Evolutionary conservation across 139 green algal species (phyloP).

Genomic region (Deuterostichococcus epilithicus): DNA sequence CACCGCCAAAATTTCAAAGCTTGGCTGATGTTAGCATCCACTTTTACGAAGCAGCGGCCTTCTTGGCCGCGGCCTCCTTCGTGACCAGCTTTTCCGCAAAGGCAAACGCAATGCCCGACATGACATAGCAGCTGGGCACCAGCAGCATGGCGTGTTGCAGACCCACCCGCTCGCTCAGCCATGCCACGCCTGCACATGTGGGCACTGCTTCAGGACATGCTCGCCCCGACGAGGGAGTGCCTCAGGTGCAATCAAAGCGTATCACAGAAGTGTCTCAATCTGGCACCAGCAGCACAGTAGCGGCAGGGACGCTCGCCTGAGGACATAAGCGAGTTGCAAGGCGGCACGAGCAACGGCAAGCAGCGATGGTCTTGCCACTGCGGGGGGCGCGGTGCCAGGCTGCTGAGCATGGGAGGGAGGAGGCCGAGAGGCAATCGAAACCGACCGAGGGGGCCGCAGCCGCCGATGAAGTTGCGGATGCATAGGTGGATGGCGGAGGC

Average conservation of each 20-base stretch:
- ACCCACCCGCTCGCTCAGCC: conserved; percentile 24
- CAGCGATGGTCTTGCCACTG: too few species aligned
- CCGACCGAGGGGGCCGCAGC: conserved; percentile 58
- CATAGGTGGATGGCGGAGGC: conserved; percentile 75
- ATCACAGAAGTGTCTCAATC: too few species aligned
- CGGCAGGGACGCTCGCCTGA: too few species aligned
- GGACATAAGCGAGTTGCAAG: too few species aligned
- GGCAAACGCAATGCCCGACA: conserved; percentile 58
- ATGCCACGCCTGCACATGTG: conserved; percentile 17
- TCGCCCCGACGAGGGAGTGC: too few species aligned
- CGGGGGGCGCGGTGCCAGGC: too few species aligned
- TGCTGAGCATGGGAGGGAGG: too few species aligned
- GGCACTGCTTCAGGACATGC: neutral
- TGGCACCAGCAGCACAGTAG: too few species aligned
- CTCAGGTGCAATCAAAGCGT: too few species aligned
- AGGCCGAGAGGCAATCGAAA: conserved; percentile 23
- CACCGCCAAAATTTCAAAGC: too few species aligned
- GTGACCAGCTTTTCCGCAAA: conserved; percentile 46
- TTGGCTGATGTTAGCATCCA: too few species aligned
- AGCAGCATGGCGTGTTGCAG: conserved; percentile 79
- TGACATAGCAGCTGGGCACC: conserved; percentile 63
- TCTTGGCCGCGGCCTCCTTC: conserved; percentile 11
- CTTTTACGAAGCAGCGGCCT: neutral
- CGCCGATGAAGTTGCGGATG: conserved; percentile 78
- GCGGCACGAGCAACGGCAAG: conserved; percentile 34